A percentile compares a stretch with the other conserved stretches of the same genome.
Evolutionary conservation across 2,329 filamentous ascomycete genomes (phyloP).

Genomic region (Penicillium expansum): DNA sequence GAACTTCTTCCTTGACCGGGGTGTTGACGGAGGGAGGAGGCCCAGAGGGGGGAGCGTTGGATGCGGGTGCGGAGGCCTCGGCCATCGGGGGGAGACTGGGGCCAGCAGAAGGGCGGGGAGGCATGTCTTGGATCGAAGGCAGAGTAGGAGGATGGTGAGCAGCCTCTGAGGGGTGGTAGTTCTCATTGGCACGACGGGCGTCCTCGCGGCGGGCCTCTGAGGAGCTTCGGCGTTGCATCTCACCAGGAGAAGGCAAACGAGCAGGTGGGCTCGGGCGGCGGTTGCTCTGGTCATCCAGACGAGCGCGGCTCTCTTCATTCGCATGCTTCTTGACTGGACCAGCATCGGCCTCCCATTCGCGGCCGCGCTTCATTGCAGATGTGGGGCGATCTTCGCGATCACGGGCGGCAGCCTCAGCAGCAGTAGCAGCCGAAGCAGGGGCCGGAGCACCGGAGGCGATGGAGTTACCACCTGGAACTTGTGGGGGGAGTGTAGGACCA

Average conservation of each 20-base stretch:
- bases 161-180: slow-evolving; percentile 88
- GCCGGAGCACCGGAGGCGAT: slow-evolving; percentile 68
- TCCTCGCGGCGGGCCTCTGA: slow-evolving; percentile 68
- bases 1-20: slow-evolving; percentile 56
- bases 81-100: slow-evolving; percentile 59
- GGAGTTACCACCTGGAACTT: slow-evolving; percentile 28
- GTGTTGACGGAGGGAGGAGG: slow-evolving; percentile 48
- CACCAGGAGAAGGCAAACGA: slow-evolving; percentile 62
- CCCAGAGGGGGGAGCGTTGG: slow-evolving; percentile 44
- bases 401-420: slow-evolving; percentile 66
- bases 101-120: slow-evolving; percentile 45
- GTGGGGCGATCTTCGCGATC: slow-evolving; percentile 71
- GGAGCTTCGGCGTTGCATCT: slow-evolving; percentile 72
- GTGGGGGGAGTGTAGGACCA: slow-evolving; percentile 61
- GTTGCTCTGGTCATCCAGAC: slow-evolving; percentile 78
- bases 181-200: slow-evolving; percentile 69
- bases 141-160: slow-evolving; percentile 75
- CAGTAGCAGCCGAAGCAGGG: slow-evolving; percentile 63
- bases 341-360: slow-evolving; percentile 89
- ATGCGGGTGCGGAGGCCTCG: slow-evolving; percentile 41
- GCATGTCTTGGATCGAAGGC: slow-evolving; percentile 49
- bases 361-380: slow-evolving; percentile 76
- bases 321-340: slow-evolving; percentile 72
- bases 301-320: slow-evolving; percentile 81
- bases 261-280: slow-evolving; percentile 64